A percentile compares a stretch with the other conserved stretches of the same genome.
Evolutionary conservation across 1,139 yeast genomes (phyloP).

Genomic region (Hansenula lynferdii): DNA sequence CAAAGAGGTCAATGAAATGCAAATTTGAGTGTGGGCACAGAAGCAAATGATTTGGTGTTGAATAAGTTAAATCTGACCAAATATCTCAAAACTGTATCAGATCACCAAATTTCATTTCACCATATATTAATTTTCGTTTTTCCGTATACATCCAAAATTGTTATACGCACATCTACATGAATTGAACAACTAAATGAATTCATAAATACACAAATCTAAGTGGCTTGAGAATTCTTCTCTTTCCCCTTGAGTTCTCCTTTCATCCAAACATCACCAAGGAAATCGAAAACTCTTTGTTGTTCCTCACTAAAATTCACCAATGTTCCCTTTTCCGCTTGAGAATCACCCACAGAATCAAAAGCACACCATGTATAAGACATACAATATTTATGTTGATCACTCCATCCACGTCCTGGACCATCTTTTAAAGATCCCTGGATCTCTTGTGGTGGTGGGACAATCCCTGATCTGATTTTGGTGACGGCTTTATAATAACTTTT

Average conservation of each 20-base stretch:
- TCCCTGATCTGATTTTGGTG: conserved; percentile 15
- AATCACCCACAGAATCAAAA: conserved; percentile 39
- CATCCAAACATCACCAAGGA: conserved; percentile 25
- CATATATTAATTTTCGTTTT: no score
- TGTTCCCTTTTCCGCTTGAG: conserved; percentile 18
- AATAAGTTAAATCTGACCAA: no score
- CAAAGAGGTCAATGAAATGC: neutral
- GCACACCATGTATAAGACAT: conserved; percentile 57
- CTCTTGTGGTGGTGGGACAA: conserved; percentile 22
- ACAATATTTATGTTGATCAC: conserved; percentile 43
- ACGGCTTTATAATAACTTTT: conserved; percentile 7
- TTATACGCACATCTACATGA: no score
- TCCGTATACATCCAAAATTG: no score
- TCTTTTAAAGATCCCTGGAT: conserved; percentile 25
- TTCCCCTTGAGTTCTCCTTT: no score
- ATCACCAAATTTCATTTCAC: no score
- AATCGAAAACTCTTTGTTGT: conserved; percentile 21
- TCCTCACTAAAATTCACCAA: conserved; percentile 16
- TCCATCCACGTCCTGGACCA: conserved; percentile 55
- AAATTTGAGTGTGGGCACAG: no score
- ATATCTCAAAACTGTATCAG: no score
- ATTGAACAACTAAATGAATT: no score
- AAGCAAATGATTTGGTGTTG: no score
- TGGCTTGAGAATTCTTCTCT: no score
- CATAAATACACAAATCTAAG: no score